Base-by-base conservation (phyloP, 2,329 filamentous ascomycete genomes). In the Kalaharituber pfeilii region DNA sequence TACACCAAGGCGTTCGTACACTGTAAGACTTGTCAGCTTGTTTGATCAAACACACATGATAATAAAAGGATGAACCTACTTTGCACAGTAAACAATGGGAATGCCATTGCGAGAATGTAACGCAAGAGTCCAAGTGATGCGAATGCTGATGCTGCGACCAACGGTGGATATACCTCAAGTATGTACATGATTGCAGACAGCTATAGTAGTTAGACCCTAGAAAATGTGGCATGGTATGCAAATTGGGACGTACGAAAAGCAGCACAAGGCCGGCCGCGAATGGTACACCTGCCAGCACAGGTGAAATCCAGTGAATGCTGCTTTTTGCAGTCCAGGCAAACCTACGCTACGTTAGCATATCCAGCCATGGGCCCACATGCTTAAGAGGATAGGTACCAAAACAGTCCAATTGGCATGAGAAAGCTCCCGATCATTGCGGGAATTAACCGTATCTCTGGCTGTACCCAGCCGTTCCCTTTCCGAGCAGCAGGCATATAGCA, bases 211-310 rank as follows among this genome's bases (percentile, higher is more conserved):
- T 13, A 15, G 5, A 9, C 33, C 30, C 33, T 39, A 39, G 33
- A 39, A 9, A 4, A 39, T n/a, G n/a, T n/a, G n/a, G 30, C 9
- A 47, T 5, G 42, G 42, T 13, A 22, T 22, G 2, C 42, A 25
- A 47, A 36, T 36, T 36, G 30, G 42, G 15, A 22, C 66, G 71
- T 70, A 57, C 79, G 61, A 81, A 81, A 1, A 81, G 67, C 55
- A 73, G 75, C 1, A 80, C 65, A 60, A 80, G 80, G 1, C 78
- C 78, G 70, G 74, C 78, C 0, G 74, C 75, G 61, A 81, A 81
- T 0, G 74, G 69, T 1, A 78, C 68, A 5, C 77, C 74, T 2
- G 75, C 73, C 0, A 74, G 64, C 0, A 73, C 70, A 0, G 75
- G 71, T 18, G 71, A 71, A 0, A 70, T 72, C 75, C 76, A 79